Conservation (phyloP, 139 green algal species). For the Medakamo hakoo region DNA sequence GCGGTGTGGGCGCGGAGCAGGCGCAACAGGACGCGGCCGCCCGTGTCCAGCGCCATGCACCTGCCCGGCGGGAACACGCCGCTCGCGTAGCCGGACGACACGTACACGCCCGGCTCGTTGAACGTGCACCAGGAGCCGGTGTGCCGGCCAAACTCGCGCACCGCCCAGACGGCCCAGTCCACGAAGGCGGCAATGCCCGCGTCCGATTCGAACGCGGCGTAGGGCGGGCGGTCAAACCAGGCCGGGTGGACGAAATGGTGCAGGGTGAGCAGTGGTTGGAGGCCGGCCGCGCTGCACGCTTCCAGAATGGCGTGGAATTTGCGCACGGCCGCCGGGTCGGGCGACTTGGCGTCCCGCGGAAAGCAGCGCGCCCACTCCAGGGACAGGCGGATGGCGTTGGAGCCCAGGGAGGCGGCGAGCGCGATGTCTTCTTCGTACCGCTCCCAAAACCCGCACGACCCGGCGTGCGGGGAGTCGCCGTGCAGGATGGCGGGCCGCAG, state of each 20-base stretch:
- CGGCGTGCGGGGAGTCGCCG: not conserved
- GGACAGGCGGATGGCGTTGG: constrained; percentile 58
- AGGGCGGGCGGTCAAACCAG: constrained; percentile 68
- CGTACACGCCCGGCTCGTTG: constrained; percentile 59
- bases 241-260: constrained; percentile 69
- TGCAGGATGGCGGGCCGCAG: not conserved
- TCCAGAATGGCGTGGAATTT: constrained; percentile 34
- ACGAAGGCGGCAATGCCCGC: constrained; percentile 66
- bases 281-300: constrained; percentile 13
- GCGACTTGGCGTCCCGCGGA: constrained; percentile 28
- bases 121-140: constrained; percentile 63
- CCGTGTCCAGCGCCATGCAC: constrained; percentile 17
- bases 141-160: constrained; percentile 32
- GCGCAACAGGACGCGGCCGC: constrained; percentile 16
- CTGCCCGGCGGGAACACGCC: constrained; percentile 49
- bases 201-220: constrained; percentile 32
- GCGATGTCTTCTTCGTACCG: constrained; percentile 42
- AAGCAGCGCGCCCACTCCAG: constrained; percentile 68
- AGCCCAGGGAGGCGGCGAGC: constrained; percentile 25
- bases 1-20: constrained; percentile 33
- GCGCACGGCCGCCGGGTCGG: constrained; percentile 40
- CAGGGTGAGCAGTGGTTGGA: constrained; percentile 61
- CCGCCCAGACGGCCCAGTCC: constrained; percentile 18
- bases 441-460: constrained; percentile 53
- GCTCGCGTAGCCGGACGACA: constrained; percentile 50